Base-by-base conservation (phyloP, 148 eudicot species). In the Camellia sinensis region DNA sequence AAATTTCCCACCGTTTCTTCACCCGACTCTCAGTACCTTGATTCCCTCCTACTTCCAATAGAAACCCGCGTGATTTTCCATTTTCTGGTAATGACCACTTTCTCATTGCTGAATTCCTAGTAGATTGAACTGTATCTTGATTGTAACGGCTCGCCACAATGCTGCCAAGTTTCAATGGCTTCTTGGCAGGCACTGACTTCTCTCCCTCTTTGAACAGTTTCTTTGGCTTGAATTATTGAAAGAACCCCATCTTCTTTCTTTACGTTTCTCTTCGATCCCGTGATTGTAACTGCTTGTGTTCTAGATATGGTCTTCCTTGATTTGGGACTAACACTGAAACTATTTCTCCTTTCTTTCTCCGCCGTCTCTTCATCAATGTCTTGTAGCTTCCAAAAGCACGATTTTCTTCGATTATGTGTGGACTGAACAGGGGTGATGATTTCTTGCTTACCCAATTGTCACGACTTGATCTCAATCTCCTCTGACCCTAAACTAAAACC, bases 101-200 rank as follows among this genome's bases (percentile, higher is more conserved):
- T 82, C 92, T 89, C 84, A 85, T 76, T 6, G 87, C 87, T 6
- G 97, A 90, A 83, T 69, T 82, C 17, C 82, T 81, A 43, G 79
- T 60, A 7, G 84, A 18, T 70, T 81, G 81, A 43, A 57, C 48
- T 8, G 82, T 59, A 3, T 77, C 80, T 79, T 89, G 94, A 86
- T 84, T 91, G 74, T 92, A 94, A 82, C 98, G 88, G 63, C 98
- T 94, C 2, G 98, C 79, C 67, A 94, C 90, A 11, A 90, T 88
- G 78, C 98, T 86, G 12, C 97, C 97, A 46, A 82, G 85, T 80
- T 88, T 94, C 73, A 84, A 0, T 1, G 92, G 87, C 84, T 91
- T 91, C 90, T 92, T 94, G 40, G 78, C 80, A 7, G 86, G 53
- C 41, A 75, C 86, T 0, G 91, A 86, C 61, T 90, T 91, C 61